These are phyloP conservation scores for Monilinia fructicola DNA, from an alignment of 2,329 filamentous ascomycete genomes.

Conservation along the genomic window DNA sequence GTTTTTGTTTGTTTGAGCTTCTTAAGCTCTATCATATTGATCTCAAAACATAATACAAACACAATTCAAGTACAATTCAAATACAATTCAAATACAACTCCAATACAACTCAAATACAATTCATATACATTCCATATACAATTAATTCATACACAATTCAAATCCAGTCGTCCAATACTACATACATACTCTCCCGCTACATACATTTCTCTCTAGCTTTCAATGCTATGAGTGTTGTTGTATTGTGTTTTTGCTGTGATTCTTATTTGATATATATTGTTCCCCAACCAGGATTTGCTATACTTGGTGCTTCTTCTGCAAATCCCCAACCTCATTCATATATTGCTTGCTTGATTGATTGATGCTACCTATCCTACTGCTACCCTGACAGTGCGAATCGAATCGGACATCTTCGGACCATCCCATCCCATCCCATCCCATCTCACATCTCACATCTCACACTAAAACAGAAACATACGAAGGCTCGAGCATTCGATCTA, in stretches of 20 bases:
- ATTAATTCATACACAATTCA: too few relatives aligned
- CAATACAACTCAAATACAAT: too few relatives aligned
- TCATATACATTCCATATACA: too few relatives aligned
- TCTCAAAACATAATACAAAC: too few relatives aligned
- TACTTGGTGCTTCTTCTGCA: background rate
- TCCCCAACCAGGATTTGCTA: background rate
- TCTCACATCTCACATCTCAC: too few relatives aligned
- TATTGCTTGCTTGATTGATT: background rate
- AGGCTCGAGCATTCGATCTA: background rate
- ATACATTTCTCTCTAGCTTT: too few relatives aligned
- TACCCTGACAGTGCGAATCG: background rate
- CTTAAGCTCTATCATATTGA: too few relatives aligned
- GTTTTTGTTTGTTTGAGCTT: background rate
- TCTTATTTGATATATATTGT: background rate
- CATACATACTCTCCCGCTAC: too few relatives aligned
- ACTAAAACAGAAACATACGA: background rate
- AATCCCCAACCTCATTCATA: background rate
- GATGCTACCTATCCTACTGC: background rate
- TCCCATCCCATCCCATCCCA: too few relatives aligned
- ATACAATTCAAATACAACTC: too few relatives aligned
- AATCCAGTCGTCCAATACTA: too few relatives aligned
- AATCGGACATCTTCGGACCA: background rate
- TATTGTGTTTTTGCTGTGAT: background rate
- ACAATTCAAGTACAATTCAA: too few relatives aligned
- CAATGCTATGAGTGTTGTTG: background rate